phyloP scores from a whole-genome alignment of 169 alveolate genomes.

The Plasmodium fragile region DNA sequence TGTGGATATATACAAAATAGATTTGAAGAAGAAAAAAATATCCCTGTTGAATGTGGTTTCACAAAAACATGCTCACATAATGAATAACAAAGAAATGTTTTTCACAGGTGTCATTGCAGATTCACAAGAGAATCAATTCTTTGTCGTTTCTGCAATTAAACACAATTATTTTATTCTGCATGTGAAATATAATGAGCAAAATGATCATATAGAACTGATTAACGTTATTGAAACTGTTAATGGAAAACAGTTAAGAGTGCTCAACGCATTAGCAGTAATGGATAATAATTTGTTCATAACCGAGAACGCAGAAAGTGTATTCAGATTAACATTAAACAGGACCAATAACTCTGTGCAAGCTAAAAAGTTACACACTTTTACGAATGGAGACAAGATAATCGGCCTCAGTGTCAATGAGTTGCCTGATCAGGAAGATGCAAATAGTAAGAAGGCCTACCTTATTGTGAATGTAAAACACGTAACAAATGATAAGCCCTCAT shows the following conservation, averaged over 20 bases:
- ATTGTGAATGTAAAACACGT: slow-evolving; percentile 30
- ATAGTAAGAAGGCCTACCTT: background rate
- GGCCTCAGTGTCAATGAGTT: slow-evolving; percentile 3
- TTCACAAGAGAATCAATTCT: slow-evolving; percentile 27
- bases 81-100: slow-evolving; percentile 30
- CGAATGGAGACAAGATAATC: slow-evolving; percentile 29
- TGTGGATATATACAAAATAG: slow-evolving; percentile 25
- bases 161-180: slow-evolving; percentile 29
- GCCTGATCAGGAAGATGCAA: background rate
- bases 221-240: slow-evolving; percentile 18
- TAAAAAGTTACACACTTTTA: background rate
- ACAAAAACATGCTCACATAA: background rate
- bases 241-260: background rate
- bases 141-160: slow-evolving; percentile 5
- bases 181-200: slow-evolving; percentile 6
- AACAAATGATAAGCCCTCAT: slow-evolving; percentile 23
- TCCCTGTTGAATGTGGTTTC: background rate
- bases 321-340: background rate
- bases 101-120: slow-evolving; percentile 34
- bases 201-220: background rate
- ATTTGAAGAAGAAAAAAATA: slow-evolving; percentile 26
- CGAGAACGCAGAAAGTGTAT: slow-evolving; percentile 32
- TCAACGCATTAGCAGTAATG: slow-evolving; percentile 7
- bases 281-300: slow-evolving; percentile 12
- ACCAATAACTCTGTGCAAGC: background rate